These are phyloP conservation scores for Dalbergia cultrata DNA, from an alignment of 306 rosid species.

Conservation along the genomic window DNA sequence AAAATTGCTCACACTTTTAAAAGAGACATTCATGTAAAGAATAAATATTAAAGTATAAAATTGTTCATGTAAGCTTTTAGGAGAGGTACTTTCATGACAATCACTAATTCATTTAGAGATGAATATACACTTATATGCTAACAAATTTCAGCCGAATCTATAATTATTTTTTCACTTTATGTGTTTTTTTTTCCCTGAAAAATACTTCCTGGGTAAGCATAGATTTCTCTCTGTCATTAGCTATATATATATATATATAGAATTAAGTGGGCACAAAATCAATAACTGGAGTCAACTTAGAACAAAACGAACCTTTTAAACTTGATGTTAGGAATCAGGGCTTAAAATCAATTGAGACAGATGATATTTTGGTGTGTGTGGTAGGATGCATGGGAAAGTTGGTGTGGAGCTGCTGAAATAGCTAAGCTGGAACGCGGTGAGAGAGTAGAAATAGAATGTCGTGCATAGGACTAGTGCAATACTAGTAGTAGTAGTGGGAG, in stretches of 20 bases:
- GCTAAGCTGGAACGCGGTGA: slow-evolving; percentile 53
- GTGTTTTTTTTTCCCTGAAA: neutral
- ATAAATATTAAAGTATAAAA: too few relatives aligned
- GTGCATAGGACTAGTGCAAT: slow-evolving; percentile 51
- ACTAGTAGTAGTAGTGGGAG: neutral
- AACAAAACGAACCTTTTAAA: neutral
- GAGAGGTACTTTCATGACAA: too few relatives aligned
- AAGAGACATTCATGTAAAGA: too few relatives aligned
- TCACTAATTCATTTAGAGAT: too few relatives aligned
- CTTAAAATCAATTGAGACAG: neutral
- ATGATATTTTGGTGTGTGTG: neutral
- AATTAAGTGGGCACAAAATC: too few relatives aligned
- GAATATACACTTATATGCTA: neutral
- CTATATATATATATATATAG: too few relatives aligned
- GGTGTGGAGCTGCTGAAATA: neutral
- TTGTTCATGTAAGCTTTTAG: too few relatives aligned
- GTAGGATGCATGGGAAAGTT: neutral
- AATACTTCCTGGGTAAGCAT: neutral
- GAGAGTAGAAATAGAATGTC: slow-evolving; percentile 20
- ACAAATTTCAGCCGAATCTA: neutral
- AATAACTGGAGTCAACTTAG: too few relatives aligned
- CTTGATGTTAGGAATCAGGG: neutral
- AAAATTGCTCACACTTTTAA: too few relatives aligned
- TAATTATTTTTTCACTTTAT: too few relatives aligned
- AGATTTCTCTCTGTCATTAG: neutral